Percentiles rank a stretch among this genome's conserved stretches.
phyloP scores from a whole-genome alignment of 129 eudicot genomes.

The Artemisia argyi region DNA sequence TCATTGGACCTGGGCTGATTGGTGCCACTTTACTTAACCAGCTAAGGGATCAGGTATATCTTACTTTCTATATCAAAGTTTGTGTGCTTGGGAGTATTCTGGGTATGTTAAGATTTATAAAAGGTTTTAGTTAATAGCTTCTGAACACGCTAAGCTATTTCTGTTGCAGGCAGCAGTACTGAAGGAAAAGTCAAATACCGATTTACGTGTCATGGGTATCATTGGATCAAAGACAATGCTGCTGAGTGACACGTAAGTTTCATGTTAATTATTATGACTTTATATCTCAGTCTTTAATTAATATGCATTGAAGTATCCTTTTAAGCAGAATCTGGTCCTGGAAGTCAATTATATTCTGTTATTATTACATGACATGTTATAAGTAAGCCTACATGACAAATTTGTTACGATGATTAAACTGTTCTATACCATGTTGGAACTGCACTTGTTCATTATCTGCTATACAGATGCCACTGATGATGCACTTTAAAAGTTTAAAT shows the following conservation, averaged over 20 bases:
- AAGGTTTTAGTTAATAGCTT: neutral
- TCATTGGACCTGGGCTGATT: slow-evolving; percentile 95
- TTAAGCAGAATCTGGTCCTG: slow-evolving; percentile 9
- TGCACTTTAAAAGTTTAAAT: too few species aligned
- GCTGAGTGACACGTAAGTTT: slow-evolving; percentile 80
- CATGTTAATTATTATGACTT: slow-evolving; percentile 8
- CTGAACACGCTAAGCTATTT: slow-evolving; percentile 19
- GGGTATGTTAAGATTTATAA: neutral
- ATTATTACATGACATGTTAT: neutral
- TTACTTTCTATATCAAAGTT: slow-evolving; percentile 5
- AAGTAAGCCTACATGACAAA: too few species aligned
- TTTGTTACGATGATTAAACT: too few species aligned
- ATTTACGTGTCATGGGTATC: slow-evolving; percentile 95
- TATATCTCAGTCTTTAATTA: slow-evolving; percentile 1
- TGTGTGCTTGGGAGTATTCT: neutral
- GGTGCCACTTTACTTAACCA: slow-evolving; percentile 96
- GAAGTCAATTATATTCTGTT: neutral
- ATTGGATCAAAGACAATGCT: slow-evolving; percentile 81
- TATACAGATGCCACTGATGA: too few species aligned
- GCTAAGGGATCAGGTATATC: slow-evolving; percentile 84
- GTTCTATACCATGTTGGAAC: too few species aligned
- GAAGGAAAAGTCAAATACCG: slow-evolving; percentile 85
- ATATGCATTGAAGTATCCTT: neutral
- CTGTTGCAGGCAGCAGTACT: slow-evolving; percentile 75
- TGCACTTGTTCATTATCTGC: too few species aligned